phyloP scores from a whole-genome alignment of 2,329 filamentous ascomycete genomes.

The Fonsecaea erecta region DNA sequence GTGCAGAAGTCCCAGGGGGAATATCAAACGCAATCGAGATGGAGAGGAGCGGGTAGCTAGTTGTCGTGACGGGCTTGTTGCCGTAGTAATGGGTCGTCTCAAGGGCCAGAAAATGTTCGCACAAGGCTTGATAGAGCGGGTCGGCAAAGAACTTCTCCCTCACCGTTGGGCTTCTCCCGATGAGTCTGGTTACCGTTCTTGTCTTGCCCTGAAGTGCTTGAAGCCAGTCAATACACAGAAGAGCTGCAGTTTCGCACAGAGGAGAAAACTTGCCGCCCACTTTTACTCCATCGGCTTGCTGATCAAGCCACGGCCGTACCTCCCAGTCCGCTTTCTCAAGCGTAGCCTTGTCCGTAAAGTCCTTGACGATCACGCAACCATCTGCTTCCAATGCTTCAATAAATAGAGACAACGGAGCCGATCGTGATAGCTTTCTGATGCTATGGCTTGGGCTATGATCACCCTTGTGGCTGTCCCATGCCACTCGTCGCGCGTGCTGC shows the following conservation, averaged over 20 bases:
- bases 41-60: constrained; percentile 45
- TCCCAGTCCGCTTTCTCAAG: constrained; percentile 40
- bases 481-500: constrained; percentile 28
- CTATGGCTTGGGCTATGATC: constrained; percentile 3
- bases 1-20: constrained; percentile 42
- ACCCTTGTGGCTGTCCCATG: constrained; percentile 16
- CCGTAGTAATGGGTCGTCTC: constrained; percentile 45
- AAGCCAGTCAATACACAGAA: constrained; percentile 15
- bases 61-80: constrained; percentile 39
- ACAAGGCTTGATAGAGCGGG: constrained; percentile 41
- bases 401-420: constrained; percentile 36
- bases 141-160: constrained; percentile 46
- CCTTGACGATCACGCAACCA: constrained; percentile 43
- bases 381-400: constrained; percentile 43
- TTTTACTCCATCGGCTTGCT: constrained; percentile 34
- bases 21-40: constrained; percentile 48
- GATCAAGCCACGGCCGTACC: constrained; percentile 41
- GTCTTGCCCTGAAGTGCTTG: constrained; percentile 44
- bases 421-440: constrained; percentile 28
- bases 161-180: constrained; percentile 45
- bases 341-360: constrained; percentile 40
- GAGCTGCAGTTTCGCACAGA: not conserved
- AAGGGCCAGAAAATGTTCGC: constrained; percentile 45
- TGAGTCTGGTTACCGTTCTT: constrained; percentile 44
- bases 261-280: constrained; percentile 35